Evolutionary conservation across 2,329 filamentous ascomycete species (phyloP), one percentile per base, ranked within the genome.

Genomic region (Curvularia hawaiiensis): DNA sequence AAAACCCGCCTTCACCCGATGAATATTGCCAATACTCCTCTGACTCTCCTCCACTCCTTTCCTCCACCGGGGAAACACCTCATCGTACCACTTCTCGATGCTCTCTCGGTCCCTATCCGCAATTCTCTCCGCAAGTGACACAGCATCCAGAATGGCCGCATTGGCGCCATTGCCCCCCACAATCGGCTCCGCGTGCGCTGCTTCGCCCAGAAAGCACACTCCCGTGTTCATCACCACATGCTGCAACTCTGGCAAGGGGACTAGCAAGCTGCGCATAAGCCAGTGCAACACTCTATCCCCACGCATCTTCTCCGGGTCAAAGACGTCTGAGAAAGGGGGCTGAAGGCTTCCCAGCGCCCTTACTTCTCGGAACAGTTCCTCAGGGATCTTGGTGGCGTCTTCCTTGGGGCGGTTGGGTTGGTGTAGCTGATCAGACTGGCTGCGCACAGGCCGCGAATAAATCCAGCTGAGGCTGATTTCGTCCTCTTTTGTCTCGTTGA

Each of bases 81-180:
- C 50, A 1, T 24, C 14, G 8, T 52, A 52, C 50, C 50, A 52
- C 11, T 39, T 26, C 18, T 16, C 12, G 6, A 46, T 7, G n/a
- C 6, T 18, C 9, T 1, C 7, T 16, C 12, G 22, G 6, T 43
- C 38, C 3, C 22, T 14, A 8, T 6, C 28, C 1, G 28, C 46
- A 52, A 59, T 44, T 9, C 10, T 39, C 16, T 63, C 48, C 9
- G 60, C 62, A 24, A 79, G 63, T 31, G 64, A 66, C 45, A 79
- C 49, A 0, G 68, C 77, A 58, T 80, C 78, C 9, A 61, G 55
- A 9, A 80, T 78, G 0, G 77, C 77, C 7, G 61, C 63, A 59
- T 79, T 79, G 7, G 76, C 78, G 5, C 76, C 74, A 10, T 74
- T 60, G 4, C 78, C 75, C 5, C 78, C 78, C 3, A 79, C 59